Evolutionary conservation across 352 stramenopile species (phyloP).

Genomic region (Bremia lactucae): DNA sequence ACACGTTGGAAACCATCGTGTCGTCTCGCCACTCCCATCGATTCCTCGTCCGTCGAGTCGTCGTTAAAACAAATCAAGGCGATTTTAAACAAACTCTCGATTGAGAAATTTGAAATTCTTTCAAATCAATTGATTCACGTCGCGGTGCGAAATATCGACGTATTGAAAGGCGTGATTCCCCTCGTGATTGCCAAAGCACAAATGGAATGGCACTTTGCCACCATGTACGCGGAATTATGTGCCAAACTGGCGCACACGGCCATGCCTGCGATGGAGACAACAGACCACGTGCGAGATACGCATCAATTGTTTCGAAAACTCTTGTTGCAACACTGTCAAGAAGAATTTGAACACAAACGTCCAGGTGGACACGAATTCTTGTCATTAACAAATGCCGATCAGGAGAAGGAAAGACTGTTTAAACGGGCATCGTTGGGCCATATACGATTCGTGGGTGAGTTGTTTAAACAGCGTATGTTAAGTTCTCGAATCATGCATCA

Average conservation of each 20-base stretch:
- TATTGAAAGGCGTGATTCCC: conserved; percentile 84
- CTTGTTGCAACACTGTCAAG: conserved; percentile 88
- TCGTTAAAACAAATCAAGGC: conserved; percentile 83
- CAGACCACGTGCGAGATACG: conserved; percentile 52
- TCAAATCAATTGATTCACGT: conserved; percentile 87
- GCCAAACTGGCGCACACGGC: conserved; percentile 84
- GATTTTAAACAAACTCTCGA: conserved; percentile 95
- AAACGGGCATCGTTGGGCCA: conserved; percentile 84
- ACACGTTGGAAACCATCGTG: conserved; percentile 76
- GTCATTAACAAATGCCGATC: conserved; percentile 33
- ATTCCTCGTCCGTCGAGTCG: conserved; percentile 53
- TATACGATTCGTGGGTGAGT: conserved; percentile 94
- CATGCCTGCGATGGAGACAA: conserved; percentile 54
- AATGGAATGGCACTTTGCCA: conserved; percentile 92
- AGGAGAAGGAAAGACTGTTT: conserved; percentile 70
- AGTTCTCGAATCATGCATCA: conserved; percentile 92
- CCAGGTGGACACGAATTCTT: conserved; percentile 63
- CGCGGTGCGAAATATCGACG: conserved; percentile 70
- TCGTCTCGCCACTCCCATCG: conserved; percentile 29
- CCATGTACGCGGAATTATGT: conserved; percentile 94
- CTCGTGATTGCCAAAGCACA: conserved; percentile 93
- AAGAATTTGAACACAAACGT: conserved; percentile 90
- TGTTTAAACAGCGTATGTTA: conserved; percentile 93
- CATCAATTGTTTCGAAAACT: conserved; percentile 92
- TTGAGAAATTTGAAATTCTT: conserved; percentile 95